A percentile compares a stretch with the other conserved stretches of the same genome.
These are phyloP conservation scores for Meyerozyma guilliermondii DNA, from an alignment of 1,139 yeast species.

Conservation along the genomic window DNA sequence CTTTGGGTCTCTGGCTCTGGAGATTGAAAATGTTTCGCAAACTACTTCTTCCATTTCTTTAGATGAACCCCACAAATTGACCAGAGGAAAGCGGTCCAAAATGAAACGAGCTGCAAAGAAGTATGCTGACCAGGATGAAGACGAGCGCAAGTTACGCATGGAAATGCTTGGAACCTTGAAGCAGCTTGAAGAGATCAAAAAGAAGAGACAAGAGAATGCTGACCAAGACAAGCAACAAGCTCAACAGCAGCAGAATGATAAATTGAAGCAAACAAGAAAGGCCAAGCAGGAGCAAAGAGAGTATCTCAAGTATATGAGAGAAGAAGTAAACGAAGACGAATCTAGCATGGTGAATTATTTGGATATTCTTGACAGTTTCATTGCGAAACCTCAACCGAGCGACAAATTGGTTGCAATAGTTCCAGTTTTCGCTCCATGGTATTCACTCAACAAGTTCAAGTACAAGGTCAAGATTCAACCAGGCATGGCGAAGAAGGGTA, in stretches of 20 bases:
- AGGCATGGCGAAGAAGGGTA: slow-evolving; percentile 86
- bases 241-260: slow-evolving; percentile 23
- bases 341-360: slow-evolving; percentile 28
- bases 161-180: slow-evolving; percentile 79
- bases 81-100: slow-evolving; percentile 83
- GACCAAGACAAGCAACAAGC: slow-evolving; percentile 14
- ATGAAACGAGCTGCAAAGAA: slow-evolving; percentile 76
- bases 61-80: slow-evolving; percentile 11
- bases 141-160: slow-evolving; percentile 70
- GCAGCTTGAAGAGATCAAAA: slow-evolving; percentile 45
- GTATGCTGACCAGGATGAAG: slow-evolving; percentile 90
- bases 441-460: slow-evolving; percentile 64
- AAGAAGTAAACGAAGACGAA: slow-evolving; percentile 30
- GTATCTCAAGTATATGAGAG: slow-evolving; percentile 40
- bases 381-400: slow-evolving; percentile 37
- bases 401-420: slow-evolving; percentile 55
- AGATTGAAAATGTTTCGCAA: slow-evolving; percentile 4
- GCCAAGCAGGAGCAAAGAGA: slow-evolving; percentile 38
- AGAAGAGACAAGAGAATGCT: slow-evolving; percentile 16
- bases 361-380: slow-evolving; percentile 35
- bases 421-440: slow-evolving; percentile 94
- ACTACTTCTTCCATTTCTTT: background rate
- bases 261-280: slow-evolving; percentile 7
- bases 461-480: slow-evolving; percentile 85
- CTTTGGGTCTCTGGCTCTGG: too few relatives aligned